A percentile compares a stretch with the other conserved stretches of the same genome.
Evolutionary conservation across 164 flowering plant genomes (phyloP).

Genomic region (Vitis vinifera): DNA sequence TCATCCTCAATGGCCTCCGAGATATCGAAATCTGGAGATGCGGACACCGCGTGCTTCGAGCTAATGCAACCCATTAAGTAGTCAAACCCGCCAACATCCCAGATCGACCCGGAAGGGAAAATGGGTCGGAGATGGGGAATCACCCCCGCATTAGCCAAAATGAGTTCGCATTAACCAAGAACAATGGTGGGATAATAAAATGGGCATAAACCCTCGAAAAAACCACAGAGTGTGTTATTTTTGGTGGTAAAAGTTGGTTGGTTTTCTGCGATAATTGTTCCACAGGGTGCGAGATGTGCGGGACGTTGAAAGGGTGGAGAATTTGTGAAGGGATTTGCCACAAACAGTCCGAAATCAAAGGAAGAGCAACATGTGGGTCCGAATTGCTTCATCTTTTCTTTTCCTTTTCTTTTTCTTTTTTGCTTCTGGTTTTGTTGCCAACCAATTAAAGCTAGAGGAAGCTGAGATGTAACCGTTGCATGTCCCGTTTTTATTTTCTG

Average conservation of each 20-base stretch:
- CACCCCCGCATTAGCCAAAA: slow-evolving; percentile 13
- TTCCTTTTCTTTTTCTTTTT: neutral
- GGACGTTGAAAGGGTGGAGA: slow-evolving; percentile 9
- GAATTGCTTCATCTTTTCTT: slow-evolving; percentile 14
- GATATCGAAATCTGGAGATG: slow-evolving; percentile 38
- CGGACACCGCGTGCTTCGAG: slow-evolving; percentile 44
- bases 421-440: slow-evolving; percentile 4
- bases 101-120: slow-evolving; percentile 20
- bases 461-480: slow-evolving; percentile 38
- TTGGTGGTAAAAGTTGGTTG: neutral
- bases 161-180: neutral
- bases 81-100: slow-evolving; percentile 8
- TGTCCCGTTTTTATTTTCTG: neutral
- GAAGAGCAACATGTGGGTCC: slow-evolving; percentile 32
- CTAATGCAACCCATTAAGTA: slow-evolving; percentile 57
- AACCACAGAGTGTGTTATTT: neutral
- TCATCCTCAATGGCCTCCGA: slow-evolving; percentile 24
- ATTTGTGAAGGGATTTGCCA: slow-evolving; percentile 1
- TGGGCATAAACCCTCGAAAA: slow-evolving; percentile 13
- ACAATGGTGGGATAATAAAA: neutral
- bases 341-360: slow-evolving; percentile 29
- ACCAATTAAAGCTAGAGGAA: slow-evolving; percentile 4
- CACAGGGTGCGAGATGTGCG: slow-evolving; percentile 38
- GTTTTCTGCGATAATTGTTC: neutral
- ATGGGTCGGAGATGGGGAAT: slow-evolving; percentile 18